Evolutionary conservation across 225 moss, liverwort and hornwort species (phyloP).

Genomic region (Pleurozium schreberi): DNA sequence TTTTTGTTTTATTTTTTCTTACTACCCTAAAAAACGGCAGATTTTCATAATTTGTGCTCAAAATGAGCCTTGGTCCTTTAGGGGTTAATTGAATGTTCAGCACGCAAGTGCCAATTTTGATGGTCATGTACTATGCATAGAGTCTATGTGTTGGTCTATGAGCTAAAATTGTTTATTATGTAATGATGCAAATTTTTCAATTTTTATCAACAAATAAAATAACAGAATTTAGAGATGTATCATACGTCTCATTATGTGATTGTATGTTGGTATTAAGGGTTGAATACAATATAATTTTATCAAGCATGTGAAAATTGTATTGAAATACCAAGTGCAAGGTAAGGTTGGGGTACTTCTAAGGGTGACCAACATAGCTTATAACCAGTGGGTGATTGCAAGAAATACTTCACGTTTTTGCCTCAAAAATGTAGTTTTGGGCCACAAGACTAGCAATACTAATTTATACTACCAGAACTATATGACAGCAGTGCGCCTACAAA

Average conservation of each 20-base stretch:
- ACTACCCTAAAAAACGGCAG: too few relatives aligned
- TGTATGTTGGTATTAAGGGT: not conserved
- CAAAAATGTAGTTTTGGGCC: too few relatives aligned
- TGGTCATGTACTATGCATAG: accelerated
- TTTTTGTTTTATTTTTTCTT: too few relatives aligned
- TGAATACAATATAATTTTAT: not conserved
- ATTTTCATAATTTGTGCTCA: too few relatives aligned
- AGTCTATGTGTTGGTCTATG: not conserved
- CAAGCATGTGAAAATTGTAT: not conserved
- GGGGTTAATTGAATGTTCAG: not conserved
- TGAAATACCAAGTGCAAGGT: not conserved
- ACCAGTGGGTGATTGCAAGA: too few relatives aligned
- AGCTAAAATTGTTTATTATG: not conserved
- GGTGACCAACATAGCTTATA: not conserved
- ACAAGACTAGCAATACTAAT: too few relatives aligned
- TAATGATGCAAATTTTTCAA: not conserved
- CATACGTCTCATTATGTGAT: not conserved
- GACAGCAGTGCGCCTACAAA: too few relatives aligned
- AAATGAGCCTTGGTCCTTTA: too few relatives aligned
- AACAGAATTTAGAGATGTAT: not conserved
- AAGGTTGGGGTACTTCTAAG: not conserved
- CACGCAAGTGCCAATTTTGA: accelerated
- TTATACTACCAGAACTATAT: too few relatives aligned
- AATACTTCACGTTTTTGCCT: too few relatives aligned
- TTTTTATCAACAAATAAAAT: not conserved